Percentiles rank a stretch among this genome's conserved stretches.
Conservation (phyloP, 441 rosid genomes). For the Jatropha podagrica region DNA sequence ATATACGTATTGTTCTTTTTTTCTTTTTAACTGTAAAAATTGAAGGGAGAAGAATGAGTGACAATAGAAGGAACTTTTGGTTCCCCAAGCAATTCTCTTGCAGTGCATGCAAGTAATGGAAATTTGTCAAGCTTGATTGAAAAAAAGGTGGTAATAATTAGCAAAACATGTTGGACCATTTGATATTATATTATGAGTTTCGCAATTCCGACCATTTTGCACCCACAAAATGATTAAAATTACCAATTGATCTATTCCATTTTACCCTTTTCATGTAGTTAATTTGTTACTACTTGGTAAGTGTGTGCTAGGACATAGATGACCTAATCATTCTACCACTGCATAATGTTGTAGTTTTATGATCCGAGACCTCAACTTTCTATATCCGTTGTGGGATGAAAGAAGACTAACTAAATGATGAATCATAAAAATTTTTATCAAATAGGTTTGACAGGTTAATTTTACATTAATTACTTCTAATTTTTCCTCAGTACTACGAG, state of each 20-base stretch:
- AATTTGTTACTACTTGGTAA: not conserved
- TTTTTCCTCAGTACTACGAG: no score
- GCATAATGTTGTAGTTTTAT: no score
- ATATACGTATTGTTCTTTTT: not conserved
- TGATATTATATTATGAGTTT: not conserved
- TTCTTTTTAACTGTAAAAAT: not conserved
- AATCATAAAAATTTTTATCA: no score
- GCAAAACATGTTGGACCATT: not conserved
- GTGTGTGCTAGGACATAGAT: not conserved
- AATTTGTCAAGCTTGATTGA: not conserved
- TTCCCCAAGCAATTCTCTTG: not conserved
- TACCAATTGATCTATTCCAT: no score
- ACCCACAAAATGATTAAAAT: not conserved
- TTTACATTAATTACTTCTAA: no score
- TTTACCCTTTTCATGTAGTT: not conserved
- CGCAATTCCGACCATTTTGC: not conserved
- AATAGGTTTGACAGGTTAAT: no score
- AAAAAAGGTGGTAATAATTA: constrained; percentile 19
- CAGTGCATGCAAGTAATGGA: not conserved
- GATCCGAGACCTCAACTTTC: no score
- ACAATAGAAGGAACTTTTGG: not conserved
- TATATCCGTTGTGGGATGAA: no score
- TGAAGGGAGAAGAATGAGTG: not conserved
- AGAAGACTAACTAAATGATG: no score
- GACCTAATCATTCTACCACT: not conserved